Base-by-base conservation (phyloP, 805 yeast species). In the Grigorovia jiainica region DNA sequence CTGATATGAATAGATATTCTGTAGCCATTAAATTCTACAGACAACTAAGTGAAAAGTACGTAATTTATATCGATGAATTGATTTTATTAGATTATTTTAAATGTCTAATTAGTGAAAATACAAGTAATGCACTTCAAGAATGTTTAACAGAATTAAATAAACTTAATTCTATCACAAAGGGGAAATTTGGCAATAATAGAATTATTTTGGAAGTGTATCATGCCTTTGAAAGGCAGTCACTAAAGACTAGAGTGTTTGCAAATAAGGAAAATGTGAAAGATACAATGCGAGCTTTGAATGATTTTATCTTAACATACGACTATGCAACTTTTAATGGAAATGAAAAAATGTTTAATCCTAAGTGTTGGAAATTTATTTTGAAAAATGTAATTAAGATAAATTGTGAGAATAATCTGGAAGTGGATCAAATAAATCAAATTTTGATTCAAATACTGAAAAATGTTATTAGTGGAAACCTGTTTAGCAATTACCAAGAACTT, bases 311-410 rank as follows among this genome's bases (percentile, higher is more conserved):
- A 27, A 13, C 11, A 10, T 27, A 27, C n/a, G 31, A 27, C n/a
- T 27, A 13, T 13, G 15, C n/a, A 3, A 13, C n/a, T 13, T n/a
- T 27, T 13, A 27, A 27, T 27, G 31, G 31, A 10, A 27, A 27
- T 27, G 31, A 27, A 27, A 27, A 42, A 23, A 37, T 52, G 3
- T 46, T 48, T 15, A 42, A 51, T 2, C 46, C 50, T 31, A 43
- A 53, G 31, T 39, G 61, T 7, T 60, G 61, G 63, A 47, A 54
- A 38, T 56, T 48, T 43, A 21, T 52, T 11, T 52, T 54, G 7
- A 13, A 6, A 7, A 27, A 13, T 27, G 7, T 27, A 4, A 27
- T 4, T 10, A 10, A 27, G 31, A 27, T 27, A 4, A 27, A 27
- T 13, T 27, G 31, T 27, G 31, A 27, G n/a, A 27, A 27, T 13